Base-by-base conservation (phyloP, 495 filamentous ascomycete species). In the Penicillium ochrochloron region DNA sequence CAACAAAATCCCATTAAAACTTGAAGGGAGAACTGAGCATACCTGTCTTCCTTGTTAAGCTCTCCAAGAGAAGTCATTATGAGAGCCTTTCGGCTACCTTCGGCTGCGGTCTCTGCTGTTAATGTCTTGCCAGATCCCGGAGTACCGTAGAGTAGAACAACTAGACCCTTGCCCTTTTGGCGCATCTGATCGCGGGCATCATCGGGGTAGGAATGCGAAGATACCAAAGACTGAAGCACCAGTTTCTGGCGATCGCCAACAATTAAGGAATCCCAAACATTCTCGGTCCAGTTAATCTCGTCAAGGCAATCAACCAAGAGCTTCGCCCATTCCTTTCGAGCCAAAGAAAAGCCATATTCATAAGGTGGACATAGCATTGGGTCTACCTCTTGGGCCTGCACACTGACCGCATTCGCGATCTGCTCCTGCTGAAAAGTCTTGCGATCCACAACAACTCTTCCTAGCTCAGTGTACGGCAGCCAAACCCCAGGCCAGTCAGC, bases 401-500 rank as follows among this genome's bases (percentile, higher is more conserved):
- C 42, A 48, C 21, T 48, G 3, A 48, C 42, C 19, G n/a, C 42
- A 48, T 48, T 48, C 42, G 42, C 0, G 23, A 48, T 48, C 23
- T 48, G 42, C n/a, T 48, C 42, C 19, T 61, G 46, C 11, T 61
- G 59, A 21, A 53, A 61, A 0, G 48, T 52, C 21, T 61, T 51
- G 14, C 59, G 44, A 33, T 61, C 59, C 10, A 61, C n/a, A 5
- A 61, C 52, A 6, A 61, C 48, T 29, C 59, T 17, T 21, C 59
- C 59, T 6, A 52, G 34, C 34, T 54, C 59, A 19, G 46, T 53
- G 52, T 53, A 61, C 8, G 59, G 59, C 23, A 60, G n/a, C 58
- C 58, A 60, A 33, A 60, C 58, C 9, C 27, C 58, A 4, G 41
- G 42, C 25, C 46, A 60, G 6, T 60, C 34, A 5, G 58, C 58